phyloP scores from a whole-genome alignment of 495 filamentous ascomycete genomes.

The Penicillium odoratum region DNA sequence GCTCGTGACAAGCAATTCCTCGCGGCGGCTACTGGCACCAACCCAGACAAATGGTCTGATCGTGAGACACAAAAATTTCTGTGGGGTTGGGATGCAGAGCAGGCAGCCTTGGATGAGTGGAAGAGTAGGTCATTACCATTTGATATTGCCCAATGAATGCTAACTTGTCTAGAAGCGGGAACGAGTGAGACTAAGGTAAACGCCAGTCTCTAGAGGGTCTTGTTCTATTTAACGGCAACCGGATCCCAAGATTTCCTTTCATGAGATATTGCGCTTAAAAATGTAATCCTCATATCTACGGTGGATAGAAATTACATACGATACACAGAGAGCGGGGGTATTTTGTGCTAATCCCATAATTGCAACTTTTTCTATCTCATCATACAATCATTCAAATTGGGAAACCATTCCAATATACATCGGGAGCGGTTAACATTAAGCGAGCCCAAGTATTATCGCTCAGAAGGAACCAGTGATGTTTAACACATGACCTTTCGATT shows the following conservation, averaged over 20 bases:
- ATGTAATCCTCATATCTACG: conserved; percentile 1
- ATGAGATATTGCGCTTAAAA: neutral
- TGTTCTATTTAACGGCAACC: too few species aligned
- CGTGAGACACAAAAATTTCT: conserved; percentile 46
- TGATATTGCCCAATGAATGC: neutral
- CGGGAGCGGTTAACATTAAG: conserved; percentile 11
- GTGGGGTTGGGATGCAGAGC: conserved; percentile 51
- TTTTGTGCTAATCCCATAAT: conserved; percentile 7
- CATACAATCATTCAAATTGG: conserved; percentile 31
- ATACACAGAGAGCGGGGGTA: neutral
- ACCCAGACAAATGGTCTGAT: conserved; percentile 52
- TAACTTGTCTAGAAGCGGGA: conserved; percentile 10
- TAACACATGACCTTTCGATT: conserved; percentile 23
- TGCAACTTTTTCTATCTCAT: conserved; percentile 20
- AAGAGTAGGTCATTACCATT: conserved; percentile 27
- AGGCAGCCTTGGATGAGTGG: conserved; percentile 44
- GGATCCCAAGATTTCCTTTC: neutral
- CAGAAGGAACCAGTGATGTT: conserved; percentile 24
- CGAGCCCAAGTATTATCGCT: conserved; percentile 8
- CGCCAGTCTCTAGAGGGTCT: conserved; percentile 13
- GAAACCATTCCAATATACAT: conserved; percentile 16
- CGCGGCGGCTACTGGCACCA: conserved; percentile 34
- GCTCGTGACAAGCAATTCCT: conserved; percentile 50
- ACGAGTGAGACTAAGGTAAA: conserved; percentile 7
- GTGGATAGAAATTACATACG: neutral